Conservation (phyloP, 1,284 basidiomycete species). For the Malassezia vespertilionis region DNA sequence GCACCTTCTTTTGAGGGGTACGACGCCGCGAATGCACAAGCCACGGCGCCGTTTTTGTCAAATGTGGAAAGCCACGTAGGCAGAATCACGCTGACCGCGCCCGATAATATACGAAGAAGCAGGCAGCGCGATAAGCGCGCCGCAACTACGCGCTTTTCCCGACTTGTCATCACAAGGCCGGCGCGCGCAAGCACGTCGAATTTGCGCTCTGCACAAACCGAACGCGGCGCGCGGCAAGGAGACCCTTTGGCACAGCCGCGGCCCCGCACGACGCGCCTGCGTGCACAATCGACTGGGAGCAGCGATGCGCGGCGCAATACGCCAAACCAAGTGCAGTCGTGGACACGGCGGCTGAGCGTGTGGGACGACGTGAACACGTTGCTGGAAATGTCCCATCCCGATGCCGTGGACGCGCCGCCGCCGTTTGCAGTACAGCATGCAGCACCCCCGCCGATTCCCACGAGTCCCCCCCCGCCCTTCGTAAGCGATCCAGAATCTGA, state of each 20-base stretch:
- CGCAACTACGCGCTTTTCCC: background rate
- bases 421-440: background rate
- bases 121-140: background rate
- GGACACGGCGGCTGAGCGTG: constrained; percentile 10
- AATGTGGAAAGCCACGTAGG: constrained; percentile 34
- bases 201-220: background rate
- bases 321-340: too few relatives aligned
- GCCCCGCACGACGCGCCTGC: too few relatives aligned
- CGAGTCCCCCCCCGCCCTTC: constrained; percentile 34
- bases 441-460: background rate
- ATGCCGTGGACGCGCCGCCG: constrained; percentile 10
- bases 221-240: too few relatives aligned
- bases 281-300: too few relatives aligned
- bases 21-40: background rate
- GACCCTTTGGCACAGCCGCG: too few relatives aligned
- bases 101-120: constrained; percentile 38
- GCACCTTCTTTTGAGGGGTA: background rate
- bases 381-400: background rate
- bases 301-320: too few relatives aligned
- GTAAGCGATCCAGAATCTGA: constrained; percentile 18
- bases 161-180: background rate
- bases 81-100: constrained; percentile 37
- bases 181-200: background rate
- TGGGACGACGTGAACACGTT: constrained; percentile 9
- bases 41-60: constrained; percentile 31